Conservation (phyloP, 176 grass and related monocot genomes). For the bread wheat (Triticum aestivum) region DNA sequence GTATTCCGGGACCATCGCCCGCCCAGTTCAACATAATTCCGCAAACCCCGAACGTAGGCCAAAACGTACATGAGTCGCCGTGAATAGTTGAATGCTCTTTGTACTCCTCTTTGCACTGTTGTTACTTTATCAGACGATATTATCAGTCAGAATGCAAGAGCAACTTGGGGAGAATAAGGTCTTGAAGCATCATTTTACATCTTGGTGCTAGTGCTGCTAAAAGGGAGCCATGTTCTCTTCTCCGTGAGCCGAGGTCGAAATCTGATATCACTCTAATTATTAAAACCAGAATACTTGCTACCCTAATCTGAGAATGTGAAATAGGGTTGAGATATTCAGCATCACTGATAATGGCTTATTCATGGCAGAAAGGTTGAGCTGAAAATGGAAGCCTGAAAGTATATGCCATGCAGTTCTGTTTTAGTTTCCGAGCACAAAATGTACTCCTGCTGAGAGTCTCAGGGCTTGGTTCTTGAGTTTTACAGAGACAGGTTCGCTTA, state of each 20-base stretch:
- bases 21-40: conserved; percentile 39
- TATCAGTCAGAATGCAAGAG: neutral
- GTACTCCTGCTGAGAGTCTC: neutral
- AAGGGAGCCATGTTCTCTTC: neutral
- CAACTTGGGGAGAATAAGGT: neutral
- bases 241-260: neutral
- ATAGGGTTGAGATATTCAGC: neutral
- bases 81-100: neutral
- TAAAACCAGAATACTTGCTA: neutral
- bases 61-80: neutral
- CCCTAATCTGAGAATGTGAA: neutral
- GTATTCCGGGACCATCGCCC: conserved; percentile 63
- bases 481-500: neutral
- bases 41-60: neutral
- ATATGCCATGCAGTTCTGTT: neutral
- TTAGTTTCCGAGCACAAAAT: neutral
- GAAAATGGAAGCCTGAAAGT: neutral
- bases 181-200: neutral
- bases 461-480: neutral
- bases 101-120: neutral
- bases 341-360: neutral
- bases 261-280: neutral
- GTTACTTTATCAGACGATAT: neutral
- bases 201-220: neutral
- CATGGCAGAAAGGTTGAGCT: neutral